These are phyloP conservation scores for Cryptococcus sp. DNA, from an alignment of 1,284 basidiomycete species.

Conservation along the genomic window DNA sequence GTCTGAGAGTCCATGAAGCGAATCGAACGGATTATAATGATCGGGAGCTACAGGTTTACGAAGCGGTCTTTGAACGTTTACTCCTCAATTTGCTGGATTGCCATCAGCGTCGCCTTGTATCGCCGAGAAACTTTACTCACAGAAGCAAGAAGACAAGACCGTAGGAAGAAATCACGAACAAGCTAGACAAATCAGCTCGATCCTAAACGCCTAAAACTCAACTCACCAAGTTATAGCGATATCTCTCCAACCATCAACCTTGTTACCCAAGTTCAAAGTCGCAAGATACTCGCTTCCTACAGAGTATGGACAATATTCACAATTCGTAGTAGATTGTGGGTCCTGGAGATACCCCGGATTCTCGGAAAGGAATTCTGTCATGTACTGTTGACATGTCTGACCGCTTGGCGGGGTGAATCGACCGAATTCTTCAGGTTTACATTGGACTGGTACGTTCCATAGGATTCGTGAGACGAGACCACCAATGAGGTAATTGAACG, in stretches of 20 bases:
- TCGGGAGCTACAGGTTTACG: neutral
- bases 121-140: neutral
- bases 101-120: neutral
- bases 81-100: constrained; percentile 24
- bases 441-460: constrained; percentile 33
- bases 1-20: no score
- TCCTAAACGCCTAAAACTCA: neutral
- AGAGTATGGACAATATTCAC: constrained; percentile 37
- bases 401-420: constrained; percentile 38
- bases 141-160: constrained; percentile 30
- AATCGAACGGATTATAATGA: no score
- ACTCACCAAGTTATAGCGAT: constrained; percentile 33
- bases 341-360: constrained; percentile 31
- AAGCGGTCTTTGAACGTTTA: constrained; percentile 31
- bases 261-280: constrained; percentile 27
- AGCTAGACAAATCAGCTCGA: neutral
- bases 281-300: constrained; percentile 36
- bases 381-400: constrained; percentile 41
- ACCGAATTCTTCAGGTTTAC: constrained; percentile 33
- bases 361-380: constrained; percentile 18
- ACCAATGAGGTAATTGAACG: constrained; percentile 37
- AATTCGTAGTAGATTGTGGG: constrained; percentile 28
- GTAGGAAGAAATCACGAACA: constrained; percentile 28
- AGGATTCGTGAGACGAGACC: constrained; percentile 27
- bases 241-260: constrained; percentile 35